Percentiles rank a stretch among this genome's conserved stretches.
phyloP scores from a whole-genome alignment of 345 rosid genomes.

The Brassica napus region Da-Ae NC_063436.1:1109001-1109500 shows the following conservation, averaged over 20 bases:
- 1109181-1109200: background rate
- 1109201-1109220: background rate
- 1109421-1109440: background rate
- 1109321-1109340: background rate
- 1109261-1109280: background rate
- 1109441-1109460: background rate
- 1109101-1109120: background rate
- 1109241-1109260: background rate
- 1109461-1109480: background rate
- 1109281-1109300: background rate
- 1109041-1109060: constrained; percentile 5
- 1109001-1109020: background rate
- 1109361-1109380: background rate
- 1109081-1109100: background rate
- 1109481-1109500: background rate
- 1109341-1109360: background rate
- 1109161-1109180: background rate
- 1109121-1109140: background rate
- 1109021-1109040: background rate
- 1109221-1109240: background rate
- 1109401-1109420: background rate
- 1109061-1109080: background rate
- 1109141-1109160: background rate
- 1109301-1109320: background rate
- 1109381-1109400: background rate